phyloP scores from a whole-genome alignment of 257 asterid genomes.

The Buddleja alternifolia region DNA sequence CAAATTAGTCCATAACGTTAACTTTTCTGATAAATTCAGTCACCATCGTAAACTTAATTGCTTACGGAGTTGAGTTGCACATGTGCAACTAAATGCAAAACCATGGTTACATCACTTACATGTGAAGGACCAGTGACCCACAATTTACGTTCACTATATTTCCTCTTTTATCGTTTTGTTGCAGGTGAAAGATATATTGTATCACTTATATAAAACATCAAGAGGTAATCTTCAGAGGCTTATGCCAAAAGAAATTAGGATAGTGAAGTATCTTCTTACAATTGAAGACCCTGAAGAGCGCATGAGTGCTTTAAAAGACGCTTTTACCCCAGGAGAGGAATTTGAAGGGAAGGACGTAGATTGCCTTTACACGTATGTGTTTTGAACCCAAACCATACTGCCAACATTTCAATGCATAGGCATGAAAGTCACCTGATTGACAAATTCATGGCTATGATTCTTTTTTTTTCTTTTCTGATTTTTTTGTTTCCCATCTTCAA shows the following conservation, averaged over 20 bases:
- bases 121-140: neutral
- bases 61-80: no score
- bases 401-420: neutral
- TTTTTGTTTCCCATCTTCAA: neutral
- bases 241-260: constrained; percentile 91
- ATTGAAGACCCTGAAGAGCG: constrained; percentile 86
- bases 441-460: neutral
- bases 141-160: neutral
- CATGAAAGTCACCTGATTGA: neutral
- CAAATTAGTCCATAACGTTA: no score
- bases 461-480: neutral
- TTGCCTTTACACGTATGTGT: constrained; percentile 77
- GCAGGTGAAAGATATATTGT: constrained; percentile 83
- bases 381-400: constrained; percentile 12
- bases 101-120: no score
- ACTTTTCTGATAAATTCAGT: no score
- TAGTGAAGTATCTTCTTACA: constrained; percentile 78
- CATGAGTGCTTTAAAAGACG: constrained; percentile 71
- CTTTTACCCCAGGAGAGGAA: constrained; percentile 95
- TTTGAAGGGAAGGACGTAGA: constrained; percentile 75
- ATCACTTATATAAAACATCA: constrained; percentile 72
- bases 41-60: no score
- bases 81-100: no score
- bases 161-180: neutral
- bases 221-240: constrained; percentile 85